Base-by-base conservation (phyloP, 768 basidiomycete genomes). In the Mycena polygramma region DNA sequence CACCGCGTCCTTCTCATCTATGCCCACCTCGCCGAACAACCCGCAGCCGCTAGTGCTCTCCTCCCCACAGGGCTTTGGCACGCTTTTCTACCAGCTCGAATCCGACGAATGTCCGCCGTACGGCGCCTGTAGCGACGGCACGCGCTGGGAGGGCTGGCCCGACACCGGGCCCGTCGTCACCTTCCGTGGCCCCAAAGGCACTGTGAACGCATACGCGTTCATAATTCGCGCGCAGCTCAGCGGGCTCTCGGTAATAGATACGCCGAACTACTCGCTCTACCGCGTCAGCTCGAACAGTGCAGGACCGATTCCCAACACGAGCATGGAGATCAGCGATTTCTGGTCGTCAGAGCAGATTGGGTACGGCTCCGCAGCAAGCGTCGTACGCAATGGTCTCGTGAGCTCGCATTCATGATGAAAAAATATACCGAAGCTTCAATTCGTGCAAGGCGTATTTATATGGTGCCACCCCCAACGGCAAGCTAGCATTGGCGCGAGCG, bases 111-210 rank as follows among this genome's bases (percentile, higher is more conserved):
- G 71, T 22, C 67, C 71, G 10, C 7, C 35, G 41, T 49, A 5
- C 37, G 71, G 71, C 1, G 13, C 15, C 9, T 69, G 71, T 58
- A 55, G 62, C 58, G 67, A 72, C 48, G 63, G 63, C 0, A 69
- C 67, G 43, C 66, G 71, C 7, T 72, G 71, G 71, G 71, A 69
- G 4, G 71, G 71, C 30, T 69, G 71, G 71, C 71, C 71, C 1
- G 58, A 72, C 41, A 69, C 71, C 9, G 67, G 37, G 1, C 71
- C 71, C 4, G 67, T 65, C 6, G 63, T 70, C 19, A 60, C 69
- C 37, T 66, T 70, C 54, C 22, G 26, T 2, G 36, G 36, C 36
- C 11, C 49, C 20, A 20, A 8, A 11, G 69, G 63, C 7, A 10
- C 7, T 0, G 55, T 45, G 14, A 68, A 64, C 57, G 61, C 66